Conservation (phyloP, 2,329 filamentous ascomycete species). For the Amesomyces nigricolor region DNA sequence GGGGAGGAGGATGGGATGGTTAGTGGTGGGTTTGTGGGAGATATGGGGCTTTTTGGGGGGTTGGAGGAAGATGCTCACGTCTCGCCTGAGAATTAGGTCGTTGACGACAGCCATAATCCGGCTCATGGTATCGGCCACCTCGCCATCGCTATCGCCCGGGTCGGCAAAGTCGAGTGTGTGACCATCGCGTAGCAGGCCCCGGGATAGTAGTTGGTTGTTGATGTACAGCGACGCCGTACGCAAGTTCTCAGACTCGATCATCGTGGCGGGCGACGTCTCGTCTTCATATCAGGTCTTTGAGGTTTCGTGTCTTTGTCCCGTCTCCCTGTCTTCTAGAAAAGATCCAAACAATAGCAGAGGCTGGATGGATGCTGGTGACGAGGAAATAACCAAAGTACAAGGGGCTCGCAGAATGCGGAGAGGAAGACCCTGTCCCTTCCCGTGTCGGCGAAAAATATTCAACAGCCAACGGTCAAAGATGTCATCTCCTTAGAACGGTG, state of each 20-base stretch:
- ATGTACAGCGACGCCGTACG: slow-evolving; percentile 65
- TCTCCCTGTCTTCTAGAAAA: neutral
- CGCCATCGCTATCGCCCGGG: slow-evolving; percentile 55
- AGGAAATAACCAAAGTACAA: neutral
- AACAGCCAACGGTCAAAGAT: slow-evolving; percentile 5
- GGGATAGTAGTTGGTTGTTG: slow-evolving; percentile 64
- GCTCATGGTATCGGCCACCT: slow-evolving; percentile 61
- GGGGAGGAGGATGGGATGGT: slow-evolving; percentile 4
- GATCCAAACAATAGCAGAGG: neutral
- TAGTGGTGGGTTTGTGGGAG: neutral
- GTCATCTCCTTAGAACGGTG: slow-evolving; percentile 1
- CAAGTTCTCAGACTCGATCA: slow-evolving; percentile 57
- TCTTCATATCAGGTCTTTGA: slow-evolving; percentile 11
- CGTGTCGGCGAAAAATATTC: slow-evolving; percentile 11
- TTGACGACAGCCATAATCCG: slow-evolving; percentile 90
- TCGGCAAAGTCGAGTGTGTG: slow-evolving; percentile 77
- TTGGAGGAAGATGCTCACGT: slow-evolving; percentile 53
- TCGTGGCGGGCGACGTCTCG: slow-evolving; percentile 28
- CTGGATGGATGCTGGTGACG: neutral
- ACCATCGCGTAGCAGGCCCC: slow-evolving; percentile 61
- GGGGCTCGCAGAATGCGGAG: neutral
- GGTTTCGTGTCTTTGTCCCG: neutral
- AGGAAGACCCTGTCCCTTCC: neutral
- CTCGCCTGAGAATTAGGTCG: slow-evolving; percentile 82
- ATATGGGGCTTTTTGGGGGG: neutral